Base-by-base conservation (phyloP, 768 basidiomycete genomes). In the Tricholoma bakamatsutake region DNA sequence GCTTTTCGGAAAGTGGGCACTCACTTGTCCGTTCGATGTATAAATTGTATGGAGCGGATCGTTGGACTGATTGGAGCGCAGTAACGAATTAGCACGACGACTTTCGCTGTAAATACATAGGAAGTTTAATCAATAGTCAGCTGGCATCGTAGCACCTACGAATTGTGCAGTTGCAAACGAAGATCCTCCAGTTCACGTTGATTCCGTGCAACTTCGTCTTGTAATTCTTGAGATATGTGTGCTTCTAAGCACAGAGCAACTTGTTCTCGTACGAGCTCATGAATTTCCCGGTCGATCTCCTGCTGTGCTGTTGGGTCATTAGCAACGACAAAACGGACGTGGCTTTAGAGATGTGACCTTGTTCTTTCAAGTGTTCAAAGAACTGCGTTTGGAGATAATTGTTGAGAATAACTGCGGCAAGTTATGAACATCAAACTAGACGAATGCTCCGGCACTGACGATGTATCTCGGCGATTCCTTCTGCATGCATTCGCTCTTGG, bases 91-190 rank as follows among this genome's bases (percentile, higher is more conserved):
- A 10, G 72, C 68, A 5, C 82, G 77, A 5, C 80, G 76, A 55
- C 79, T 83, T 63, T 85, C 84, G 13, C 84, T 87, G 62, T 9
- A 27, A 40, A 50, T 11, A 27, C 40, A 49, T 17, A 54, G 3
- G 9, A 12, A 57, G 17, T 43, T 15, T 24, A 13, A 37, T 4
- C 9, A 2, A 15, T 33, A 5, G 18, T 6, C 6, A 54, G 46
- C 15, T 9, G 40, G 21, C 9, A 27, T 18, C n/a, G 15, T 6
- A n/a, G 17, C 3, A 73, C 82, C 58, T 59, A 84, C 84, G 80
- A 81, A 61, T 85, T 84, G 60, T 82, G 78, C 9, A 85, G 69
- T 9, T 73, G 67, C 17, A 73, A 66, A 51, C 76, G 73, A 21
- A 80, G 70, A 53, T 75, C 69, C 21, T 79, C 75, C 8, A 85